Percentiles rank a stretch among this genome's conserved stretches.
phyloP scores from a whole-genome alignment of 2,329 filamentous ascomycete species.

The Pseudogymnoascus sp. region DNA sequence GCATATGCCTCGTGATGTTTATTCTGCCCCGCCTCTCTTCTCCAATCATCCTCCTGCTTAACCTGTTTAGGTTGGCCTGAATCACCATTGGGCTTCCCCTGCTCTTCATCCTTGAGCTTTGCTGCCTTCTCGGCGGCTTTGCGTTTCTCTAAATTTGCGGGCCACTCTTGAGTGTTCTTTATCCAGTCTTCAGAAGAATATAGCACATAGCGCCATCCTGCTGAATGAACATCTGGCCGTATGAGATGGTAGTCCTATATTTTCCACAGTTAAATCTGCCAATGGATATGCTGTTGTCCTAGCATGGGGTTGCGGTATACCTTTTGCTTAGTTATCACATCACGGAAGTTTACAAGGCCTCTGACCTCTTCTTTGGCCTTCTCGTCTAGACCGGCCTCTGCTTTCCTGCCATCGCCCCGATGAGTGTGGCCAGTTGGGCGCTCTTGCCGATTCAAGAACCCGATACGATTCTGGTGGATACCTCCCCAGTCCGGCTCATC shows the following conservation, averaged over 20 bases:
- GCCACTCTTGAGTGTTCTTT: constrained; percentile 40
- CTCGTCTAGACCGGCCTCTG: constrained; percentile 9
- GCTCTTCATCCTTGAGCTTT: constrained; percentile 20
- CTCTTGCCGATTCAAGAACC: constrained; percentile 30
- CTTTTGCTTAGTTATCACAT: constrained; percentile 26
- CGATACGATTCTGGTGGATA: constrained; percentile 32
- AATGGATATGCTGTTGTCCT: neutral
- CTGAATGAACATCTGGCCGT: constrained; percentile 35
- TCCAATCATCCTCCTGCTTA: constrained; percentile 15
- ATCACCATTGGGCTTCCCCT: constrained; percentile 24
- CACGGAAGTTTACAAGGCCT: constrained; percentile 31
- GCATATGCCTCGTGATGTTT: constrained; percentile 18
- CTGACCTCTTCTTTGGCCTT: constrained; percentile 15
- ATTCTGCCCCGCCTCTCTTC: constrained; percentile 13
- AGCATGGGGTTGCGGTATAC: neutral
- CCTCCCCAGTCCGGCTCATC: constrained; percentile 35
- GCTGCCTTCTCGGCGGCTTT: constrained; percentile 26
- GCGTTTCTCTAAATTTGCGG: constrained; percentile 35
- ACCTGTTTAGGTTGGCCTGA: constrained; percentile 22
- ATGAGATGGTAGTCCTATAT: constrained; percentile 35
- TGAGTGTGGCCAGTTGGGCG: constrained; percentile 33
- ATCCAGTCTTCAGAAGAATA: constrained; percentile 40
- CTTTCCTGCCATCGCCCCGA: constrained; percentile 20
- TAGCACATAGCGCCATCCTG: constrained; percentile 42
- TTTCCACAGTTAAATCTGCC: neutral